These are phyloP conservation scores for Epipyxis sp. DNA, from an alignment of 108 stramenopile genomes.

Conservation along the genomic window DNA sequence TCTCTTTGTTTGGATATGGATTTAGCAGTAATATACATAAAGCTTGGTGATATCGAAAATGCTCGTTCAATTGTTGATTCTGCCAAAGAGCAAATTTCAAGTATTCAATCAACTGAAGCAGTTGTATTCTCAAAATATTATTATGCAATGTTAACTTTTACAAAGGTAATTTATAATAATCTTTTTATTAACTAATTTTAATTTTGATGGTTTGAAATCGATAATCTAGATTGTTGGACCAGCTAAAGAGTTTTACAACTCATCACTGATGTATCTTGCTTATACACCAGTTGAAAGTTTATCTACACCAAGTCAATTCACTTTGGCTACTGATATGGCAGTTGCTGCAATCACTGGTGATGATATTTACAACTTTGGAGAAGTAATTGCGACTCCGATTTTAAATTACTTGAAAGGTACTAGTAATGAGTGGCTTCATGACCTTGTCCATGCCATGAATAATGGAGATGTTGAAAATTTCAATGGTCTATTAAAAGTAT, in stretches of 20 bases:
- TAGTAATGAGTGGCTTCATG: conserved; percentile 73
- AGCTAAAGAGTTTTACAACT: conserved; percentile 83
- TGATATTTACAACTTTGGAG: conserved; percentile 92
- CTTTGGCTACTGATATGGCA: conserved; percentile 79
- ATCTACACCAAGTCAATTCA: conserved; percentile 45
- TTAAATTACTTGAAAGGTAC: conserved; percentile 64
- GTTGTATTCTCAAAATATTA: conserved; percentile 82
- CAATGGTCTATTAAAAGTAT: conserved; percentile 55
- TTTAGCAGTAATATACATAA: conserved; percentile 32
- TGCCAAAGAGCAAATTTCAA: too few species aligned
- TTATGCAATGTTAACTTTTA: conserved; percentile 76
- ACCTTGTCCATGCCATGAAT: conserved; percentile 75
- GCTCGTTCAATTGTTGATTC: conserved; percentile 59
- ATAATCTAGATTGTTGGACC: conserved; percentile 68
- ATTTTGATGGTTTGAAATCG: background rate
- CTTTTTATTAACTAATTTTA: background rate
- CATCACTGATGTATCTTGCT: conserved; percentile 74
- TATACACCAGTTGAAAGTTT: background rate
- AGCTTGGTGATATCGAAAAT: conserved; percentile 53
- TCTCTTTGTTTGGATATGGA: conserved; percentile 13
- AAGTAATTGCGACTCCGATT: conserved; percentile 82
- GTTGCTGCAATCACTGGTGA: conserved; percentile 93
- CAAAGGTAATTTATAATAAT: too few species aligned
- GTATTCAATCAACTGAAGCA: too few species aligned
- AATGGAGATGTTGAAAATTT: conserved; percentile 79